phyloP scores from a whole-genome alignment of 2,329 filamentous ascomycete species.

The Teratosphaeriaceae sp. region DNA sequence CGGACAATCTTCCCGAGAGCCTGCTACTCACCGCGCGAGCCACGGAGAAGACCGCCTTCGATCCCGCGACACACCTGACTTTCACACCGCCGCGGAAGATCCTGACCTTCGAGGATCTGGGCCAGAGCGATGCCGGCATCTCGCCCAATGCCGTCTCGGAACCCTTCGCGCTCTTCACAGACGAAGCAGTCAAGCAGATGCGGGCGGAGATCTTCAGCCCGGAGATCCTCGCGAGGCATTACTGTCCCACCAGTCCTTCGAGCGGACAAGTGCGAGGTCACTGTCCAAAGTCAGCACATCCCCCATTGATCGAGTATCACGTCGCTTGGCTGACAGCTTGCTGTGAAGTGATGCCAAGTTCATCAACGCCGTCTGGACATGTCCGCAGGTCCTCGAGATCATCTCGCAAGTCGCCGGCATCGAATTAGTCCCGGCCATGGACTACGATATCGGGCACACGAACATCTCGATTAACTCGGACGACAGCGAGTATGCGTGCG shows the following conservation, averaged over 20 bases:
- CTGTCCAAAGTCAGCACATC: conserved; percentile 47
- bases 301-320: neutral
- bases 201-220: conserved; percentile 46
- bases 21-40: conserved; percentile 45
- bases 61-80: neutral
- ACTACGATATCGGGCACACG: conserved; percentile 53
- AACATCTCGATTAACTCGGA: conserved; percentile 49
- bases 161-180: conserved; percentile 57
- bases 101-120: conserved; percentile 1
- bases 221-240: conserved; percentile 52
- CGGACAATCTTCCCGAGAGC: neutral
- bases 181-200: conserved; percentile 45
- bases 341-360: conserved; percentile 51
- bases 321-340: too few relatives aligned
- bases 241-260: conserved; percentile 52
- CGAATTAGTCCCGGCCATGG: conserved; percentile 49
- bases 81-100: neutral
- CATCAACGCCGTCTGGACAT: conserved; percentile 55
- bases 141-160: conserved; percentile 58
- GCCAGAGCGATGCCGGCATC: conserved; percentile 39
- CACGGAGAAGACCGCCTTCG: conserved; percentile 58
- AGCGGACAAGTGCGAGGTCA: conserved; percentile 48
- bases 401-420: conserved; percentile 53
- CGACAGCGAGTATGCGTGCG: neutral
- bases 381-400: conserved; percentile 46